Conservation (phyloP, 2,329 filamentous ascomycete genomes). For the Aspergillus tamarii region DNA sequence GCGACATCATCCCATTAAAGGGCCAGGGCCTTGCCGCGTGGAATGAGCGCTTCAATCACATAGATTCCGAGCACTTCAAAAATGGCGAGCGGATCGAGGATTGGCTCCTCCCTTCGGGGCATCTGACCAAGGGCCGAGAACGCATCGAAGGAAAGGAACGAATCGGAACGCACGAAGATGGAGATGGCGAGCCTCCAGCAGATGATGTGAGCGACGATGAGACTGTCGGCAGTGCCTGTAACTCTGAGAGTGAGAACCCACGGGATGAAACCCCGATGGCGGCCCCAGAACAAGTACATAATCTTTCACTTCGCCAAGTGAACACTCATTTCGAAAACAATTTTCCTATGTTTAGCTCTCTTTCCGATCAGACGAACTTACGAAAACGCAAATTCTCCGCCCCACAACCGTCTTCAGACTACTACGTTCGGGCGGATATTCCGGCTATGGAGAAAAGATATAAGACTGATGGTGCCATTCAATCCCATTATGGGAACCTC, state of each 20-base stretch:
- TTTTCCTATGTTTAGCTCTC: background rate
- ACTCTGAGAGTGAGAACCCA: slow-evolving; percentile 12
- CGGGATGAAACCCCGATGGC: slow-evolving; percentile 12
- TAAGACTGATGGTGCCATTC: slow-evolving; percentile 1
- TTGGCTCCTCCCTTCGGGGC: slow-evolving; percentile 36
- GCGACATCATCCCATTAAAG: slow-evolving; percentile 56
- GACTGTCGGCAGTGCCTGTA: slow-evolving; percentile 13
- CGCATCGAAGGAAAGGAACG: slow-evolving; percentile 12
- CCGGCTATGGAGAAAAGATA: slow-evolving; percentile 16
- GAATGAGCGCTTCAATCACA: slow-evolving; percentile 71
- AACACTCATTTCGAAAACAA: background rate
- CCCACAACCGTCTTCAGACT: background rate
- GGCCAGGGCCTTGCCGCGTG: slow-evolving; percentile 58
- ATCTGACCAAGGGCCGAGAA: slow-evolving; percentile 25
- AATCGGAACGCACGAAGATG: background rate
- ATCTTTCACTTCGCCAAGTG: background rate
- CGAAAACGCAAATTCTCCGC: slow-evolving; percentile 20
- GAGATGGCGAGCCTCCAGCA: slow-evolving; percentile 6
- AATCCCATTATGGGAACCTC: background rate
- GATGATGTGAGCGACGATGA: slow-evolving; percentile 19
- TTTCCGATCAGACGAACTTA: slow-evolving; percentile 1
- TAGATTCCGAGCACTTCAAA: slow-evolving; percentile 61
- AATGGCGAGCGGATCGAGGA: slow-evolving; percentile 38
- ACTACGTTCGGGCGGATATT: background rate
- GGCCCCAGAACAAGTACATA: slow-evolving; percentile 4